These are phyloP conservation scores for Salinomyces thailandicus DNA, from an alignment of 2,329 filamentous ascomycete species.

Conservation along the genomic window DNA sequence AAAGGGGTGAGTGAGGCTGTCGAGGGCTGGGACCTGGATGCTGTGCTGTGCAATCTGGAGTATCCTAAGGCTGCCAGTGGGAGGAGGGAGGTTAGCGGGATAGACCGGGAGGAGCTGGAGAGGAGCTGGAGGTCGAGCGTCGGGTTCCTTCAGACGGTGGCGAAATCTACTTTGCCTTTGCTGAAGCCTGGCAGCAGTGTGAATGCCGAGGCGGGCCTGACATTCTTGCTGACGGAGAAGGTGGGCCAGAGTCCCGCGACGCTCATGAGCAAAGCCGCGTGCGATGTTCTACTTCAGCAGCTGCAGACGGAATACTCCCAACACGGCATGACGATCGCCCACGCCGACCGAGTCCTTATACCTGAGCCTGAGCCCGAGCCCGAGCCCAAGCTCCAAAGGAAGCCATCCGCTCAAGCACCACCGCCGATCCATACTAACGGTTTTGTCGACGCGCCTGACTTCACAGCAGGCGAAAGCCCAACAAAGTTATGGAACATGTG, in stretches of 20 bases:
- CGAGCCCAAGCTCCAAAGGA: too few relatives aligned
- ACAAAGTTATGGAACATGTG: conserved; percentile 28
- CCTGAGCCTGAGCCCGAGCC: conserved; percentile 5
- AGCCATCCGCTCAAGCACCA: not conserved
- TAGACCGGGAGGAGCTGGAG: conserved; percentile 13
- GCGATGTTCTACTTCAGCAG: conserved; percentile 5
- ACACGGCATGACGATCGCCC: conserved; percentile 3
- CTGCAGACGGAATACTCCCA: conserved; percentile 2
- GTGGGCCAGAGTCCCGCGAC: not conserved
- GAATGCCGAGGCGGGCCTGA: not conserved
- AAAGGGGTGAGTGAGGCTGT: conserved; percentile 8
- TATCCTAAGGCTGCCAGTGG: conserved; percentile 4
- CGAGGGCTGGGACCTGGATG: conserved; percentile 11
- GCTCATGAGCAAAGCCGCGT: conserved; percentile 4
- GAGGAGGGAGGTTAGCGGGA: conserved; percentile 12
- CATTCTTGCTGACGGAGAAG: conserved; percentile 5
- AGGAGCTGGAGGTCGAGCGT: conserved; percentile 16
- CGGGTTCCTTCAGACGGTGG: conserved; percentile 16
- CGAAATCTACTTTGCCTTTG: conserved; percentile 7
- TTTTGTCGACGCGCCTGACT: conserved; percentile 8
- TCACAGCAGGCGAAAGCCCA: conserved; percentile 20
- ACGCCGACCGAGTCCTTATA: conserved; percentile 6
- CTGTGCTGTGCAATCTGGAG: conserved; percentile 18
- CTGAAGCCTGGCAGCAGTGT: conserved; percentile 1
- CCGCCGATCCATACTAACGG: conserved; percentile 6